Evolutionary conservation across 352 stramenopile genomes (phyloP).

Genomic region (Pythium aphanidermatum): DNA sequence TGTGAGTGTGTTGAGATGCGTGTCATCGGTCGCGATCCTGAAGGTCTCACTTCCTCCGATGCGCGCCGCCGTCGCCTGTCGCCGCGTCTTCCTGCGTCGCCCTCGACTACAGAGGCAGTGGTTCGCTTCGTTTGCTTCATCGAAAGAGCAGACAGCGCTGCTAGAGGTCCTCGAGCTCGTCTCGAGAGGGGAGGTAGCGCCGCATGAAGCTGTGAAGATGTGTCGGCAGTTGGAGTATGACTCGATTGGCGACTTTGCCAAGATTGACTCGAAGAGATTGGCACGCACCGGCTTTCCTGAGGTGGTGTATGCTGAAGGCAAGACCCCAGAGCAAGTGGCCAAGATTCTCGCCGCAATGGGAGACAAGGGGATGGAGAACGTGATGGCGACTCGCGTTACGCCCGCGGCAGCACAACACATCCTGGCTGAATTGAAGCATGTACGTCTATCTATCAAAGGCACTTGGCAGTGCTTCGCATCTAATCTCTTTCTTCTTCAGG

Average conservation of each 20-base stretch:
- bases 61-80: too few relatives aligned
- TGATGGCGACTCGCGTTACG: slow-evolving; percentile 84
- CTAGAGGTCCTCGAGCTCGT: slow-evolving; percentile 51
- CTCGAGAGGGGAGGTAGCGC: slow-evolving; percentile 40
- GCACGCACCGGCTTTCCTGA: slow-evolving; percentile 93
- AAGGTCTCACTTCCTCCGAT: too few relatives aligned
- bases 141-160: slow-evolving; percentile 22
- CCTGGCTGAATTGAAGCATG: too few relatives aligned
- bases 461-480: slow-evolving; percentile 1
- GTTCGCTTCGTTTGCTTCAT: neutral
- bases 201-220: slow-evolving; percentile 18
- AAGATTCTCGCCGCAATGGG: slow-evolving; percentile 89
- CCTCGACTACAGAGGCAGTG: too few relatives aligned
- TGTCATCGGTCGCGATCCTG: too few relatives aligned
- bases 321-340: slow-evolving; percentile 87
- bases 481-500: too few relatives aligned
- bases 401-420: slow-evolving; percentile 35
- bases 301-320: slow-evolving; percentile 93
- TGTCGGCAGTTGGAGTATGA: slow-evolving; percentile 43
- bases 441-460: too few relatives aligned
- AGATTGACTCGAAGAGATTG: slow-evolving; percentile 88
- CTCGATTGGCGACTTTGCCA: slow-evolving; percentile 46
- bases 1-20: too few relatives aligned
- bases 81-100: too few relatives aligned
- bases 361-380: slow-evolving; percentile 38